Percentiles rank a stretch among this genome's conserved stretches.
These are phyloP conservation scores for button mushroom (Agaricus bisporus) DNA, from an alignment of 768 basidiomycete genomes.

Conservation along the genomic window DNA sequence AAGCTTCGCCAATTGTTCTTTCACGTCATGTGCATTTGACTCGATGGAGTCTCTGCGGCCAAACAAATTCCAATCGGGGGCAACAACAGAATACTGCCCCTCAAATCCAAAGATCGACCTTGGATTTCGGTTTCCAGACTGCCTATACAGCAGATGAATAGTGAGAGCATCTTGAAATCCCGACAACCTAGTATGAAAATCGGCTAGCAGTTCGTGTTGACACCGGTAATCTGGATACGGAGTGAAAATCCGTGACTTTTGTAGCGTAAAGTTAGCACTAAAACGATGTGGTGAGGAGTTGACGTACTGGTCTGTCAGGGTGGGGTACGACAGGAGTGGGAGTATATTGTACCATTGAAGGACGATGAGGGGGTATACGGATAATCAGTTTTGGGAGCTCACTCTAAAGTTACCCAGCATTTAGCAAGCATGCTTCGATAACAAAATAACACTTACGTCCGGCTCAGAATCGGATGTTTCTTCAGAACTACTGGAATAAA, in stretches of 20 bases:
- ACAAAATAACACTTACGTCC: constrained; percentile 1
- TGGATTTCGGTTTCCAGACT: neutral
- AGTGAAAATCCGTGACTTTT: constrained; percentile 18
- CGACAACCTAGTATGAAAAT: constrained; percentile 19
- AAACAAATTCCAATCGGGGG: constrained; percentile 31
- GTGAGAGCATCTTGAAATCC: constrained; percentile 31
- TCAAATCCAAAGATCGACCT: constrained; percentile 37
- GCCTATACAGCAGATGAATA: constrained; percentile 25
- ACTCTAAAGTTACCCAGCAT: too few relatives aligned
- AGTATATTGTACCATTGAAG: neutral
- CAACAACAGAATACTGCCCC: constrained; percentile 45
- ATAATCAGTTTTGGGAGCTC: neutral
- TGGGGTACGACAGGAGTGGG: neutral
- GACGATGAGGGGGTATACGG: neutral
- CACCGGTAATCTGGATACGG: constrained; percentile 31
- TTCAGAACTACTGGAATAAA: neutral
- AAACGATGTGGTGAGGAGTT: too few relatives aligned
- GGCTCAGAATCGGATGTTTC: neutral
- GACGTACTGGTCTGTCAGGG: neutral
- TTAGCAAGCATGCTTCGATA: too few relatives aligned
- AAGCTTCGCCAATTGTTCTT: constrained; percentile 25
- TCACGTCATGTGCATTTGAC: constrained; percentile 22
- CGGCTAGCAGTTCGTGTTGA: constrained; percentile 21
- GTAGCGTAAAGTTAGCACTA: neutral
- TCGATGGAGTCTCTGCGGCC: constrained; percentile 25